Percentiles rank a stretch among this genome's conserved stretches.
phyloP scores from a whole-genome alignment of 2,329 filamentous ascomycete genomes.

The Fusarium metavorans region DNA sequence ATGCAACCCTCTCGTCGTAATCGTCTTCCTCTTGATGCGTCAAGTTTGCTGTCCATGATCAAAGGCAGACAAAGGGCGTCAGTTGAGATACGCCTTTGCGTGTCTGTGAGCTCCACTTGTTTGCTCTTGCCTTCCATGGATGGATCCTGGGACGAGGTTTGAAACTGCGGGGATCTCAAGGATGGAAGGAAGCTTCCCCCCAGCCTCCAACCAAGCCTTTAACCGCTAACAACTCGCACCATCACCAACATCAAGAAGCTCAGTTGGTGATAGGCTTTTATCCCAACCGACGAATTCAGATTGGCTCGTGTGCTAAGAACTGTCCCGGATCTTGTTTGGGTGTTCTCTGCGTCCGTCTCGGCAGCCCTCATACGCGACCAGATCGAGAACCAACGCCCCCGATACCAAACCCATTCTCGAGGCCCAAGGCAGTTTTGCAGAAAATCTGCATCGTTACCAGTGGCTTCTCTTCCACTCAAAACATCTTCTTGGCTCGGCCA shows the following conservation, averaged over 20 bases:
- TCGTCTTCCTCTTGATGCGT: not conserved
- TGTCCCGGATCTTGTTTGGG: not conserved
- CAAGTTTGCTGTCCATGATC: slow-evolving; percentile 5
- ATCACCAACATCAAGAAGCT: not conserved
- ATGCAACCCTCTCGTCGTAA: not conserved
- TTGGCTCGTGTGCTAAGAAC: not conserved
- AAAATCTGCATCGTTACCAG: not conserved
- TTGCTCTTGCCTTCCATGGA: slow-evolving; percentile 1
- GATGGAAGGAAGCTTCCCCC: slow-evolving; percentile 6
- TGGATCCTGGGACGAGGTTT: not conserved
- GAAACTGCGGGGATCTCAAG: slow-evolving; percentile 5
- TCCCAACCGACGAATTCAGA: not conserved
- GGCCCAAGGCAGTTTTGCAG: slow-evolving; percentile 8
- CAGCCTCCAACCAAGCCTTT: not conserved
- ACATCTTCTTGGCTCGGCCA: slow-evolving; percentile 14
- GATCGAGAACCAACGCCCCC: not conserved
- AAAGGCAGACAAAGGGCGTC: slow-evolving; percentile 14
- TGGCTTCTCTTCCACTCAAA: slow-evolving; percentile 15
- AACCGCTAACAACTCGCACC: not conserved
- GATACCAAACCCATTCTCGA: slow-evolving; percentile 14
- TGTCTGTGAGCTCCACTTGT: slow-evolving; percentile 3
- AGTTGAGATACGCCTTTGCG: not conserved
- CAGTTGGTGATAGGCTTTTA: not conserved
- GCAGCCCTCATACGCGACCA: not conserved
- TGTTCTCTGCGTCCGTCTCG: not conserved